Base-by-base conservation (phyloP, 352 stramenopile genomes). In the Pythium folliculosum region DNA sequence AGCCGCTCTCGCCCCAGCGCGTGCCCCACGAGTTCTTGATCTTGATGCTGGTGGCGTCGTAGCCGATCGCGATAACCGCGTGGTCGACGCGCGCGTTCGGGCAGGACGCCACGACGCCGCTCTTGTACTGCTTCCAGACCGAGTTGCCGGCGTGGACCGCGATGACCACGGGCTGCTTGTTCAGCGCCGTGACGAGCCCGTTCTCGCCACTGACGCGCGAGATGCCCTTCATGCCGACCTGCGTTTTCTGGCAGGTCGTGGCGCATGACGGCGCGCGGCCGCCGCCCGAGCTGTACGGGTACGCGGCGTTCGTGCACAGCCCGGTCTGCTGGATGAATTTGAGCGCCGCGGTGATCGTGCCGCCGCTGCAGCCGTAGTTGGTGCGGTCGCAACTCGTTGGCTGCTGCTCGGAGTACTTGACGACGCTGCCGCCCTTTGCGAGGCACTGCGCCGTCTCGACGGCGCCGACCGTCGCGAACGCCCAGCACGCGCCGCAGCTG, bases 1-100 rank as follows among this genome's bases (percentile, higher is more conserved):
- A 98, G 44, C 96, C 97, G 96, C 97, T 75, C 60, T 97, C 87
- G 61, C 95, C 96, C 94, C 94, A 99, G 22, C 69, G 76, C 5
- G 78, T 66, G 38, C 96, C 97, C 97, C 96, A 99, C 53, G 96
- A 98, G 78, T 99, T 99, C 55, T 96, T 97, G 38, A 99, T 84
- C 65, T 97, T 98, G 77, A 95, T 97, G 32, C 69, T 78, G 0
- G 49, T 72, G 59, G 72, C 76, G 59, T 90, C 88, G 77, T 99
- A 99, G 22, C 97, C 97, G 27, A 99, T 93, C 5, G 93, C 89
- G 40, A 99, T 81, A 17, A 99, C 95, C 22, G 95, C 98, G 75
- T 99, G 97, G 76, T 99, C 96, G 63, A 99, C 84, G 23, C 92
- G 77, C 10, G 85, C 78, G 51, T 91, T 96, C 54, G 82, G 82